Evolutionary conservation across 1,139 yeast species (phyloP).

Genomic region (Suhomyces coccinellae): DNA sequence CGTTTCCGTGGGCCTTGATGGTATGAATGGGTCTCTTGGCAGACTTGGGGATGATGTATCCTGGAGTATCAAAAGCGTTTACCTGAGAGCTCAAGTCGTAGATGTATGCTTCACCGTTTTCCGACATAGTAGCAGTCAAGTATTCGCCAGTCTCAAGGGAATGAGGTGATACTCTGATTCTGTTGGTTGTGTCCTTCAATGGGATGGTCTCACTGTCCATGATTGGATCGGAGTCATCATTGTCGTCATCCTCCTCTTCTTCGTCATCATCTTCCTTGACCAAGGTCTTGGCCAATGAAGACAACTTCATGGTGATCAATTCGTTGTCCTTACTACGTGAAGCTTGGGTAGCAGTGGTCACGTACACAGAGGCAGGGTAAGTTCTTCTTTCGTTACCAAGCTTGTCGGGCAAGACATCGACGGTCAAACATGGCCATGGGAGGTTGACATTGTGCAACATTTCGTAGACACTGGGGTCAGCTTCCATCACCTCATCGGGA

Average conservation of each 20-base stretch:
- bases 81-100: constrained; percentile 79
- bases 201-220: constrained; percentile 82
- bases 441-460: constrained; percentile 92
- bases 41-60: constrained; percentile 73
- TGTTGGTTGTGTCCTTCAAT: constrained; percentile 79
- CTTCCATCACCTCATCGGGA: constrained; percentile 93
- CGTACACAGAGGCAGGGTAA: constrained; percentile 83
- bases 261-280: constrained; percentile 76
- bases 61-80: constrained; percentile 86
- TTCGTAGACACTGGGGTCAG: constrained; percentile 94
- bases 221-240: constrained; percentile 71
- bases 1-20: constrained; percentile 85
- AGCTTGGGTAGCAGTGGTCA: constrained; percentile 96
- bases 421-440: constrained; percentile 96
- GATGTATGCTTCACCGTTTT: constrained; percentile 84
- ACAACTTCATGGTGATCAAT: constrained; percentile 76
- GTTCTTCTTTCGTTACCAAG: constrained; percentile 86
- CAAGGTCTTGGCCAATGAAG: constrained; percentile 80
- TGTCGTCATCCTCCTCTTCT: constrained; percentile 67
- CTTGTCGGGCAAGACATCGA: constrained; percentile 84
- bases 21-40: constrained; percentile 83
- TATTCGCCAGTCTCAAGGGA: constrained; percentile 77
- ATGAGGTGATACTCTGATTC: constrained; percentile 84
- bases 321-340: constrained; percentile 84
- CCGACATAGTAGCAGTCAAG: constrained; percentile 85